A percentile compares a stretch with the other conserved stretches of the same genome.
Evolutionary conservation across 1,284 basidiomycete genomes (phyloP).

Genomic region (Schizopora paradoxa): DNA sequence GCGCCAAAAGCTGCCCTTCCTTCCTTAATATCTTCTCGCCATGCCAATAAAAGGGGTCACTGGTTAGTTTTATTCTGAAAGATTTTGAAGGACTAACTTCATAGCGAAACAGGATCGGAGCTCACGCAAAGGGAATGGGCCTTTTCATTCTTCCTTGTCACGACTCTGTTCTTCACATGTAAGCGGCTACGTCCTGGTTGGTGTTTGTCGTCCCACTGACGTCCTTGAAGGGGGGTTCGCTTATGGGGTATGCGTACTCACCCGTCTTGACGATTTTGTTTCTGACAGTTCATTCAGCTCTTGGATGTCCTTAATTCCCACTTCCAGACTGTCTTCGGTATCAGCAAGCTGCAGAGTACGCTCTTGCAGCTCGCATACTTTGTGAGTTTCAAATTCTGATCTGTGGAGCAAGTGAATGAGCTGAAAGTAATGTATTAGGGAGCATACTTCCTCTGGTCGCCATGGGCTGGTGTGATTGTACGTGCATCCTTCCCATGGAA

Average conservation of each 20-base stretch:
- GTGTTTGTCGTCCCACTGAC: neutral
- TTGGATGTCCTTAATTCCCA: slow-evolving; percentile 84
- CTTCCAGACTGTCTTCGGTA: slow-evolving; percentile 68
- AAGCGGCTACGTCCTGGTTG: slow-evolving; percentile 24
- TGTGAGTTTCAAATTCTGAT: slow-evolving; percentile 28
- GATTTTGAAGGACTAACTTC: neutral
- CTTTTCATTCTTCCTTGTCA: slow-evolving; percentile 67
- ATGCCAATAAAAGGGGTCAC: slow-evolving; percentile 9
- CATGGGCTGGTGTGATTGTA: slow-evolving; percentile 53
- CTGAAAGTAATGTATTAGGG: slow-evolving; percentile 37
- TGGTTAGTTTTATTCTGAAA: neutral
- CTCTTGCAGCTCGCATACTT: slow-evolving; percentile 86
- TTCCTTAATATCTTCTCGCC: too few species aligned
- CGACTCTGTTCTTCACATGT: slow-evolving; percentile 80
- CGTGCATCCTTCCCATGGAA: slow-evolving; percentile 20
- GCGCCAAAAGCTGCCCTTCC: too few species aligned
- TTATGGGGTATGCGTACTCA: slow-evolving; percentile 48
- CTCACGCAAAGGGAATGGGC: slow-evolving; percentile 42
- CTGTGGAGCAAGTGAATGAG: neutral
- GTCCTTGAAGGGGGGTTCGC: slow-evolving; percentile 57
- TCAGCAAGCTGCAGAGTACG: slow-evolving; percentile 75
- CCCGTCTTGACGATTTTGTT: slow-evolving; percentile 14
- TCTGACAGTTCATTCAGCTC: slow-evolving; percentile 40
- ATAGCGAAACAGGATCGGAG: slow-evolving; percentile 35
- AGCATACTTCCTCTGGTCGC: slow-evolving; percentile 63